Base-by-base conservation (phyloP, 257 asterid species). In the Hygrophila difformis region DNA sequence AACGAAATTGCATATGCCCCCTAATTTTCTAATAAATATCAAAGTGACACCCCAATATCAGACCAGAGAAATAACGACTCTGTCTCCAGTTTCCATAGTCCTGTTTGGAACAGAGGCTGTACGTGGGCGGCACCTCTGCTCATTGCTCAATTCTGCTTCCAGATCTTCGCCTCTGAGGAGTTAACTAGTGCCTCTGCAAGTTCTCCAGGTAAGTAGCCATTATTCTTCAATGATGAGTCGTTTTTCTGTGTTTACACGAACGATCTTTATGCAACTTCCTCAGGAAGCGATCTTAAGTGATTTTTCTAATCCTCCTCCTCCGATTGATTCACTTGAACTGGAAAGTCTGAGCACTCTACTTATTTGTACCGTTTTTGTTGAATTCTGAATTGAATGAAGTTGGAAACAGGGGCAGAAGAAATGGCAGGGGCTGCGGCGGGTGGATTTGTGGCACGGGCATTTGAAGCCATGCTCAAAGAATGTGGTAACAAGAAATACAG, bases 401-500 rank as follows among this genome's bases (percentile, higher is more conserved):
- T 39, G 42, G 44, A 51, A 37, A 23, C 17, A 29, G 55, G 48
- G 50, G 6, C 55, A 39, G 71, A 51, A 34, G 51, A 52, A 36
- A 82, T 80, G 84, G 81, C 84, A 74, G 87, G 92, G 17, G 85
- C 79, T 20, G 94, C 92, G 54, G 94, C 98, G 34, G 94, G 98
- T 19, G 96, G 96, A 31, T 87, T 89, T 60, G 74, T 89, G 44
- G 75, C 86, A 44, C 79, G 98, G 64, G 94, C 98, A 29, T 85
- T 85, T 53, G 98, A 89, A 74, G 75, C 94, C 39, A 82, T 89
- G 96, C 86, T 89, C 75, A 89, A 82, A 50, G 98, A 89, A 69
- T 79, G 84, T 62, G 69, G 82, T 44, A 79, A 72, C 55, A 89
- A 74, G 70, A 89, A 85, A 62, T 80, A 53, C 58, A 46, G 63